A percentile compares a stretch with the other conserved stretches of the same genome.
These are phyloP conservation scores for Trichoderma arundinaceum DNA, from an alignment of 2,329 filamentous ascomycete species.

Conservation along the genomic window DNA sequence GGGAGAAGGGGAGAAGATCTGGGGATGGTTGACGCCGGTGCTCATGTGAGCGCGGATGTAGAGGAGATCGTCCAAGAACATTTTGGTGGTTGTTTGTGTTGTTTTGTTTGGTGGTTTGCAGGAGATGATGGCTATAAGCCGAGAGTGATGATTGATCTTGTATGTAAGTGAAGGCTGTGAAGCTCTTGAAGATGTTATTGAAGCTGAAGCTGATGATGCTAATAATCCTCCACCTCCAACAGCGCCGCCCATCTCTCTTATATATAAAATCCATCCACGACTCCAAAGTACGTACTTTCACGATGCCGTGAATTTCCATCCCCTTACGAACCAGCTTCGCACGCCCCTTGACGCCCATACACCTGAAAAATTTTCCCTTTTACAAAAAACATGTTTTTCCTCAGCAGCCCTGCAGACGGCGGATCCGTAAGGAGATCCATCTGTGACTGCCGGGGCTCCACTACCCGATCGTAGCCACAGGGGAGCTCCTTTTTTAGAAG, in stretches of 20 bases:
- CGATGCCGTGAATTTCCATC: conserved; percentile 30
- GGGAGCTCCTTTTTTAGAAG: neutral
- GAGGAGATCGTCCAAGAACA: conserved; percentile 42
- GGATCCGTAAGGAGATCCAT: conserved; percentile 10
- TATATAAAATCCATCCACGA: conserved; percentile 11
- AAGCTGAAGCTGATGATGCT: conserved; percentile 6
- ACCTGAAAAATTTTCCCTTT: neutral
- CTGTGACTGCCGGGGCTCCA: conserved; percentile 17
- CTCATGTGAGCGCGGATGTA: conserved; percentile 35
- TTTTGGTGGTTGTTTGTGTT: conserved; percentile 28
- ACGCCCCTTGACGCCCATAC: neutral
- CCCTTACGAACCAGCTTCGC: neutral
- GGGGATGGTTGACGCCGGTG: conserved; percentile 4
- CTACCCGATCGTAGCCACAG: conserved; percentile 29
- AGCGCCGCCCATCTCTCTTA: conserved; percentile 1
- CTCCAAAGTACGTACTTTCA: conserved; percentile 28
- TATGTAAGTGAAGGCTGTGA: neutral
- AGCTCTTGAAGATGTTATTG: conserved; percentile 9
- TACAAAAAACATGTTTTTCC: conserved; percentile 15
- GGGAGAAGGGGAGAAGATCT: conserved; percentile 14
- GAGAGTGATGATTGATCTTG: neutral
- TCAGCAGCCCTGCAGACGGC: conserved; percentile 5
- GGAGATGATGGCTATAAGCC: neutral
- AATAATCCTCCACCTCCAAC: neutral
- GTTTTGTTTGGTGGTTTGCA: neutral